Percentiles rank a stretch among this genome's conserved stretches.
Conservation (phyloP, 2,329 filamentous ascomycete species). For the Emergomyces orientalis region DNA sequence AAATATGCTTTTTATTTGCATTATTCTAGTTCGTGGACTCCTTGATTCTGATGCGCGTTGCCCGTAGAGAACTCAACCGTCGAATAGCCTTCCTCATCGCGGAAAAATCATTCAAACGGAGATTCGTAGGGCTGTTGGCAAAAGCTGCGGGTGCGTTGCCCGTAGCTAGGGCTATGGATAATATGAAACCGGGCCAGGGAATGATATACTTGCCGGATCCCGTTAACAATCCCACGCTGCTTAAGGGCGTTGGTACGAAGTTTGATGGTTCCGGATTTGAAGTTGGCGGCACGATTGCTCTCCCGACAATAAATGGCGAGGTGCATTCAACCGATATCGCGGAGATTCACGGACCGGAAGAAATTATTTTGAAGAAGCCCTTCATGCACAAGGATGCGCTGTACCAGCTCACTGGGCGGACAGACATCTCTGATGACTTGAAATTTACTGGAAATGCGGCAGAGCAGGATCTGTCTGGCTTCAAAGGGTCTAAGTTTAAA, state of each 20-base stretch:
- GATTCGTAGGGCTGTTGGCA: conserved; percentile 80
- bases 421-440: conserved; percentile 59
- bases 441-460: conserved; percentile 50
- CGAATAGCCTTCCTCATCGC: conserved; percentile 89
- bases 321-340: conserved; percentile 76
- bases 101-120: conserved; percentile 85
- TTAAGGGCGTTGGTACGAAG: conserved; percentile 71
- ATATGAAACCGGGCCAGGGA: conserved; percentile 68
- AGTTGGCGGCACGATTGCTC: conserved; percentile 71
- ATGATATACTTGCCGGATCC: conserved; percentile 84
- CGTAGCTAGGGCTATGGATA: conserved; percentile 86
- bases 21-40: conserved; percentile 76
- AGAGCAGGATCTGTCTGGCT: conserved; percentile 47
- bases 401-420: conserved; percentile 70
- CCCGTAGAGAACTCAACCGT: conserved; percentile 76
- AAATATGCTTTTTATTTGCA: conserved; percentile 9
- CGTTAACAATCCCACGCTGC: conserved; percentile 68
- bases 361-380: conserved; percentile 76
- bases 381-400: conserved; percentile 70
- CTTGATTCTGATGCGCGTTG: conserved; percentile 80
- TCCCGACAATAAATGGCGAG: conserved; percentile 73
- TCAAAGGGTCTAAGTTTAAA: conserved; percentile 73
- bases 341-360: conserved; percentile 68
- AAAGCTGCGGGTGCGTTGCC: conserved; percentile 79
- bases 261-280: conserved; percentile 66